Conservation (phyloP, 768 basidiomycete species). For the Tulasnella sp. region DNA sequence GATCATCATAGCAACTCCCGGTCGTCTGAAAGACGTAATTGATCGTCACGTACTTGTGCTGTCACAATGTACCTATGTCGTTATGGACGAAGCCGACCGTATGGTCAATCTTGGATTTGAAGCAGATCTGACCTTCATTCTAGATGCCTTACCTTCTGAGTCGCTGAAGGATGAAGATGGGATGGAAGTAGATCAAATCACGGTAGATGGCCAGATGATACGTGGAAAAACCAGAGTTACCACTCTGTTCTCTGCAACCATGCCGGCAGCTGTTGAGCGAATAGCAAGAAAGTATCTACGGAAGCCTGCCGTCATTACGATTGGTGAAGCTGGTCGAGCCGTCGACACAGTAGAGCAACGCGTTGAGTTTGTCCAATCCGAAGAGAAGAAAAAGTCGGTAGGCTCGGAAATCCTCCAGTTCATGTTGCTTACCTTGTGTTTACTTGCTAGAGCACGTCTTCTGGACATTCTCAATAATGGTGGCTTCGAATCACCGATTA, state of each 20-base stretch:
- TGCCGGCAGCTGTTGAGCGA: constrained; percentile 95
- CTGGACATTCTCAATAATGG: constrained; percentile 88
- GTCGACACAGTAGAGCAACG: constrained; percentile 96
- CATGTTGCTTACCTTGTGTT: not conserved
- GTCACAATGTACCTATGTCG: constrained; percentile 93
- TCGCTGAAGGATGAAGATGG: constrained; percentile 77
- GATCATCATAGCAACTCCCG: constrained; percentile 96
- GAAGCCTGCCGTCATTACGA: constrained; percentile 89
- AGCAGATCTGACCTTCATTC: constrained; percentile 81
- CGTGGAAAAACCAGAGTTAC: constrained; percentile 83
- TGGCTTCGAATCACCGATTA: constrained; percentile 77
- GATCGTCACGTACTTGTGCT: constrained; percentile 92
- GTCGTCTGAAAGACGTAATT: constrained; percentile 94
- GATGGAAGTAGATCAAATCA: constrained; percentile 51
- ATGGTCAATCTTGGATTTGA: constrained; percentile 99
- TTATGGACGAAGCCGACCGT: constrained; percentile 99
- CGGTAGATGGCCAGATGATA: constrained; percentile 49
- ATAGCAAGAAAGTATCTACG: constrained; percentile 87
- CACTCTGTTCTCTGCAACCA: constrained; percentile 93
- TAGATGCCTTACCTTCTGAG: constrained; percentile 81
- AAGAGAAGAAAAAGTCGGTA: constrained; percentile 91
- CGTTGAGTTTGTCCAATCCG: constrained; percentile 83
- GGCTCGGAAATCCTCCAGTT: not conserved
- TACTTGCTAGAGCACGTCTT: constrained; percentile 49
- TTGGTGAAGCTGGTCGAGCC: constrained; percentile 94